Evolutionary conservation across 495 filamentous ascomycete species (phyloP).

Genomic region (Peziza echinospora): DNA sequence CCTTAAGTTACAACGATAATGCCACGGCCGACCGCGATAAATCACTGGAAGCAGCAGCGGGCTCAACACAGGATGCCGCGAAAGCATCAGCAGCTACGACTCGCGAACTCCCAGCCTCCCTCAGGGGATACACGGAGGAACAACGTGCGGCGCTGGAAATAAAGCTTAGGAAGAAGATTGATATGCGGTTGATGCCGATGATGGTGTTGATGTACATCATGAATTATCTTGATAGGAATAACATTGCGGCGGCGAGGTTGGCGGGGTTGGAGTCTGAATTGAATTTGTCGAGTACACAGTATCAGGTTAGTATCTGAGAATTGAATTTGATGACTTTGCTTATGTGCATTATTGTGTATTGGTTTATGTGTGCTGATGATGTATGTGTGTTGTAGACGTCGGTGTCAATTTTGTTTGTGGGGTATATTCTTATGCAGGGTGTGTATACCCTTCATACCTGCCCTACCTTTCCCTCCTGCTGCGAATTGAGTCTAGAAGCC

Average conservation of each 20-base stretch:
- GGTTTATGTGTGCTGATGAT: too few relatives aligned
- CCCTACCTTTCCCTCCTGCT: neutral
- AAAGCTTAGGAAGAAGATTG: slow-evolving; percentile 11
- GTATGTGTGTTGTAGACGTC: slow-evolving; percentile 6
- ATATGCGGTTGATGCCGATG: slow-evolving; percentile 15
- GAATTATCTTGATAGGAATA: slow-evolving; percentile 59
- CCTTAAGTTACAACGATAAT: too few relatives aligned
- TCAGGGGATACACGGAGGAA: neutral
- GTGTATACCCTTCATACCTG: neutral
- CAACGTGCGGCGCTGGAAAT: slow-evolving; percentile 2
- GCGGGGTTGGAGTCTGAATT: slow-evolving; percentile 33
- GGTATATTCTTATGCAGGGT: slow-evolving; percentile 29
- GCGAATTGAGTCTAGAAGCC: neutral
- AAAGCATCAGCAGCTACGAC: too few relatives aligned
- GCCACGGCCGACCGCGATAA: too few relatives aligned
- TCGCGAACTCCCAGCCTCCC: neutral
- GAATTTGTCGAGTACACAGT: slow-evolving; percentile 27
- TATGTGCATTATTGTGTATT: too few relatives aligned
- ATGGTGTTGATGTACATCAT: slow-evolving; percentile 39
- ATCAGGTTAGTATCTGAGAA: slow-evolving; percentile 16
- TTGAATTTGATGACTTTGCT: neutral
- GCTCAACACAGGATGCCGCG: too few relatives aligned
- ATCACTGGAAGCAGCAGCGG: too few relatives aligned
- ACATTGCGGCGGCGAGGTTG: slow-evolving; percentile 25
- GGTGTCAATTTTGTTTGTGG: slow-evolving; percentile 33